phyloP scores from a whole-genome alignment of 108 stramenopile species.

The Phaeodactylum tricornutum region DNA sequence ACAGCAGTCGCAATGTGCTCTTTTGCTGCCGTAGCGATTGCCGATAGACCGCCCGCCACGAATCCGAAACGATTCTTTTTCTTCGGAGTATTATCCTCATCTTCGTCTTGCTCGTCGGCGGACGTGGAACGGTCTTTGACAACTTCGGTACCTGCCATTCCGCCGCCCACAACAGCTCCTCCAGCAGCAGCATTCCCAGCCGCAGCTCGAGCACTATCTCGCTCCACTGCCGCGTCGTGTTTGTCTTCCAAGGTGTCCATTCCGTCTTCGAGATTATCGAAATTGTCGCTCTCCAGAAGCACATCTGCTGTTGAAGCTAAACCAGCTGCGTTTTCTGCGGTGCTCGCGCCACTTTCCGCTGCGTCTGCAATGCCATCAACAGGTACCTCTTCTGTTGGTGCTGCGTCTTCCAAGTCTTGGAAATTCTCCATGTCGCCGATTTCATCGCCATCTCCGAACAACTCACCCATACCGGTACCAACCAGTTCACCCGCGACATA shows the following conservation, averaged over 20 bases:
- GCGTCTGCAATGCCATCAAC: constrained; percentile 1
- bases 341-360: constrained; percentile 1
- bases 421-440: constrained; percentile 6
- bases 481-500: constrained; percentile 9
- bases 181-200: constrained; percentile 13
- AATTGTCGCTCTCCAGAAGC: constrained; percentile 23
- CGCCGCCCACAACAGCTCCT: constrained; percentile 21
- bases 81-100: constrained; percentile 6
- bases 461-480: background rate
- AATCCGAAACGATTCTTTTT: constrained; percentile 8
- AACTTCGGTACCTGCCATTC: constrained; percentile 2
- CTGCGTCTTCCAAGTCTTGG: constrained; percentile 4
- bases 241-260: constrained; percentile 22
- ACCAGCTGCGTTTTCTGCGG: constrained; percentile 14
- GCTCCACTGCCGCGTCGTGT: constrained; percentile 8
- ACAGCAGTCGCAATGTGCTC: constrained; percentile 20
- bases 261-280: constrained; percentile 24
- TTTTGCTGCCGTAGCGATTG: constrained; percentile 24
- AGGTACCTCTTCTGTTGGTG: background rate
- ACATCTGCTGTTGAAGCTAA: constrained; percentile 17
- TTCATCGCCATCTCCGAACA: constrained; percentile 7
- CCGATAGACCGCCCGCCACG: constrained; percentile 13
- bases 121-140: constrained; percentile 2
- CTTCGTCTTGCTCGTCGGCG: constrained; percentile 10
- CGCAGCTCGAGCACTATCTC: constrained; percentile 4